Evolutionary conservation across 768 basidiomycete species (phyloP), one percentile per base, ranked within the genome.

Genomic region (Holtermanniella nyarrowii): DNA sequence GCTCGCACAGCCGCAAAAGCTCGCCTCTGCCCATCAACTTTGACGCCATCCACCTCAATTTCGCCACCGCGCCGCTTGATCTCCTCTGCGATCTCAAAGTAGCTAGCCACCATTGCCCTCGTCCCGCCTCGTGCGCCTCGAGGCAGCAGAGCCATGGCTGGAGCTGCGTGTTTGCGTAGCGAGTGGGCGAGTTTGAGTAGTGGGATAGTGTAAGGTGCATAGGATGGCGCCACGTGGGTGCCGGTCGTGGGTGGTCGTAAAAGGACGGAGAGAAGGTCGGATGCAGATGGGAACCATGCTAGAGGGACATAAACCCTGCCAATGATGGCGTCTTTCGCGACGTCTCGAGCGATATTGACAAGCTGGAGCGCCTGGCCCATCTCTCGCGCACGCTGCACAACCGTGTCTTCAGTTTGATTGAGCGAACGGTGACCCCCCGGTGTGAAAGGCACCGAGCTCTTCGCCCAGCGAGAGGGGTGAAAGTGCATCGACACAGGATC

Each of bases 311-410:
- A 74, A 10, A 70, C 44, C 18, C 73, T 52, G 1, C 58, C 54
- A 21, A 71, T 68, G 18, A 18, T 1, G 0, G 59, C 68, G 50
- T 74, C 73, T 44, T 65, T 71, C 2, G 60, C 60, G 4, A 74
- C 58, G 53, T 74, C 73, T 12, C 73, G 52, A 3, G 72, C 65
- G 41, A 74, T 69, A 48, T 74, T 74, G 57, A 74, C 71, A 13
- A 73, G 59, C 47, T 74, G 73, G n/a, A 74, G 56, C n/a, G 73
- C 69, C 22, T 61, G 47, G 14, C 73, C 73, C 72, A 72, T 74
- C 53, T 64, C 57, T 31, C 72, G 46, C 13, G 69, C 70, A 5
- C 48, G 37, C 18, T 27, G 4, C 13, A 58, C 50, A n/a, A 51
- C 42, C n/a, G 27, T 20, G 25, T 27, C 39, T 13, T 25, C 27